A percentile compares a stretch with the other conserved stretches of the same genome.
Evolutionary conservation across 768 basidiomycete genomes (phyloP).

Genomic region (Podaxis sp.): DNA sequence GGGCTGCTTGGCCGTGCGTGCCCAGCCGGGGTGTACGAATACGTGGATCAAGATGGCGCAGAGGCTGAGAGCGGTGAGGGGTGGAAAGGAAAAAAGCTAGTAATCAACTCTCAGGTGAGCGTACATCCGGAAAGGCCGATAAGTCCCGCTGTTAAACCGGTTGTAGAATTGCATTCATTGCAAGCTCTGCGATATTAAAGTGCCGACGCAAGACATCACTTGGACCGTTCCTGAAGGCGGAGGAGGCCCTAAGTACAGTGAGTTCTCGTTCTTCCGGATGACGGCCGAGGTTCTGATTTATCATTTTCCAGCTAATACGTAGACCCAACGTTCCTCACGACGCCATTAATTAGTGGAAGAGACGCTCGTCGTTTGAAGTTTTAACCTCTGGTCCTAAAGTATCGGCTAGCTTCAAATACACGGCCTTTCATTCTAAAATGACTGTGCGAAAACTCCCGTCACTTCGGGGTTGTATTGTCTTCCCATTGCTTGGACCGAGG

Average conservation of each 20-base stretch:
- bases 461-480: too few relatives aligned
- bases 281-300: background rate
- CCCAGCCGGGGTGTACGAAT: conserved; percentile 97
- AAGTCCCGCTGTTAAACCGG: conserved; percentile 2
- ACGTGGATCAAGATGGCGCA: conserved; percentile 56
- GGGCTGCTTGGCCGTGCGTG: conserved; percentile 88
- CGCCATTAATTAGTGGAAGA: too few relatives aligned
- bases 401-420: too few relatives aligned
- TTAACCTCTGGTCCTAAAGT: too few relatives aligned
- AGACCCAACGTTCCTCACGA: background rate
- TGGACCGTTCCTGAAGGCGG: conserved; percentile 98
- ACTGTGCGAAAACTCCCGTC: too few relatives aligned
- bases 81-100: conserved; percentile 82
- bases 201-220: conserved; percentile 93
- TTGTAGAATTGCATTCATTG: conserved; percentile 88
- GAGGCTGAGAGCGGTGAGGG: conserved; percentile 41
- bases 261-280: conserved; percentile 20
- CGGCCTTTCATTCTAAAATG: too few relatives aligned
- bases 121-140: background rate
- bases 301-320: conserved; percentile 1
- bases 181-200: conserved; percentile 95
- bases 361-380: too few relatives aligned
- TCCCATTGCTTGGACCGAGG: too few relatives aligned
- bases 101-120: conserved; percentile 91
- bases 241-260: conserved; percentile 96